Evolutionary conservation across 2,329 filamentous ascomycete genomes (phyloP).

Genomic region (Helotiales sp.): DNA sequence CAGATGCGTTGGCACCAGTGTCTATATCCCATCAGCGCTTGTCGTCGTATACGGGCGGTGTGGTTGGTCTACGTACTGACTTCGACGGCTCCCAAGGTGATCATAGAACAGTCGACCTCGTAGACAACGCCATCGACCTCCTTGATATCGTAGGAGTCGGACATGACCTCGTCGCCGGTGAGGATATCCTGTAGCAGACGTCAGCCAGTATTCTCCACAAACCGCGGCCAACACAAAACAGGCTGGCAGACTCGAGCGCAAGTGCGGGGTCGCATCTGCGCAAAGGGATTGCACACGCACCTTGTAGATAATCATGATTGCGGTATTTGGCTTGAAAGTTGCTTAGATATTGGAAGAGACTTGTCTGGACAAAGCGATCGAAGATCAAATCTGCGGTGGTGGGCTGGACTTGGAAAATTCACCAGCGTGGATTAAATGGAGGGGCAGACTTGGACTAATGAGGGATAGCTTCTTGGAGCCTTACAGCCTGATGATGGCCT

Average conservation of each 20-base stretch:
- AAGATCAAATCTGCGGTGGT: conserved; percentile 14
- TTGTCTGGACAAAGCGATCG: not conserved
- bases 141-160: conserved; percentile 87
- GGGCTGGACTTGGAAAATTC: conserved; percentile 24
- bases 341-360: conserved; percentile 10
- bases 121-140: conserved; percentile 77
- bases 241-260: not conserved
- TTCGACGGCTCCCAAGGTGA: conserved; percentile 72
- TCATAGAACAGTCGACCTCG: conserved; percentile 91
- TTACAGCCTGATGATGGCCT: conserved; percentile 4
- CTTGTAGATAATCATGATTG: conserved; percentile 74
- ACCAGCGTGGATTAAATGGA: conserved; percentile 15
- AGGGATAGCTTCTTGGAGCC: not conserved
- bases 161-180: conserved; percentile 92
- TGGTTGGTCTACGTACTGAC: conserved; percentile 54
- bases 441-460: conserved; percentile 15
- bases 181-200: conserved; percentile 70
- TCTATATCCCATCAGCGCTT: conserved; percentile 49
- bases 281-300: conserved; percentile 40
- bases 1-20: conserved; percentile 94
- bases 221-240: not conserved
- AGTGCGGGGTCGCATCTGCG: conserved; percentile 3
- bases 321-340: conserved; percentile 34
- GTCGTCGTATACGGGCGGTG: not conserved
- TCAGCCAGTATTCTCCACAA: conserved; percentile 3